Conservation (phyloP, 1,139 yeast genomes). For the Pichia sp. region DNA sequence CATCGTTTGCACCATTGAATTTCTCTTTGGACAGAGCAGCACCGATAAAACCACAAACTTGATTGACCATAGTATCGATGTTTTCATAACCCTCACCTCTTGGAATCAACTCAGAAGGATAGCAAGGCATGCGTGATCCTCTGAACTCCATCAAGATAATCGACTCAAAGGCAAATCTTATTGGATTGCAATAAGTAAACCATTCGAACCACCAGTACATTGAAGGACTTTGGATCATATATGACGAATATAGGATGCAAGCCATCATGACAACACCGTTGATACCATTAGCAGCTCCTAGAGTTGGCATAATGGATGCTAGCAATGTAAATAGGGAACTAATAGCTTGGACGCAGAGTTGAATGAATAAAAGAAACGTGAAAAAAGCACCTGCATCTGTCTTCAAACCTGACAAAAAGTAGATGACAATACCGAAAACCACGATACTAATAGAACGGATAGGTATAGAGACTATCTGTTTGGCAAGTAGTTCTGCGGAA, state of each 20-base stretch:
- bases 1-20: constrained; percentile 41
- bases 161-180: constrained; percentile 53
- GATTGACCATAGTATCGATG: constrained; percentile 35
- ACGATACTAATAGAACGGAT: constrained; percentile 34
- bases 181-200: constrained; percentile 54
- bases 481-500: constrained; percentile 43
- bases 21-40: constrained; percentile 34
- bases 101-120: constrained; percentile 40
- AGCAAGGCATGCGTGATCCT: constrained; percentile 50
- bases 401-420: constrained; percentile 41
- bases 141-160: constrained; percentile 52
- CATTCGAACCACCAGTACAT: constrained; percentile 65
- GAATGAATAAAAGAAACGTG: constrained; percentile 39
- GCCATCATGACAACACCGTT: constrained; percentile 47
- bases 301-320: constrained; percentile 43
- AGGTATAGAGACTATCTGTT: constrained; percentile 39
- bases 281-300: constrained; percentile 48
- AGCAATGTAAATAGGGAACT: constrained; percentile 44
- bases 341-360: constrained; percentile 39
- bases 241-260: constrained; percentile 48
- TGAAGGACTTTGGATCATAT: constrained; percentile 51
- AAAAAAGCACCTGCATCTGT: constrained; percentile 42
- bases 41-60: constrained; percentile 49
- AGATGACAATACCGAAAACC: constrained; percentile 36
- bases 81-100: constrained; percentile 45